Evolutionary conservation across 2,329 filamentous ascomycete genomes (phyloP).

Genomic region (Exophiala oligosperma): DNA sequence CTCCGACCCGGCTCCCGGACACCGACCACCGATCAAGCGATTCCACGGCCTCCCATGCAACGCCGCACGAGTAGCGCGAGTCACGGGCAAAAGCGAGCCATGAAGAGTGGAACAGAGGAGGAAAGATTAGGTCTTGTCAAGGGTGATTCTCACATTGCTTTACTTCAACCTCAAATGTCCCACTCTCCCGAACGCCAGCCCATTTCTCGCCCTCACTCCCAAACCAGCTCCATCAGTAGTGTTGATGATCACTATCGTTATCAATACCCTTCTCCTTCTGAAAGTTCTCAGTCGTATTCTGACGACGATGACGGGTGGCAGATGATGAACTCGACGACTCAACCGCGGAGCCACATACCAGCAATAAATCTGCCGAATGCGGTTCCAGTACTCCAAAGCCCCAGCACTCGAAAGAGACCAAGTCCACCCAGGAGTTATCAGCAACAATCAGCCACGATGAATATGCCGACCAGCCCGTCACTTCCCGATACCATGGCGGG

Average conservation of each 20-base stretch:
- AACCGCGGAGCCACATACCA: slow-evolving; percentile 7
- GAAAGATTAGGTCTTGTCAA: slow-evolving; percentile 81
- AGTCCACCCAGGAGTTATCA: slow-evolving; percentile 19
- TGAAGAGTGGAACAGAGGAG: slow-evolving; percentile 71
- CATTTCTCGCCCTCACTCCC: slow-evolving; percentile 12
- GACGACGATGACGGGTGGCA: slow-evolving; percentile 30
- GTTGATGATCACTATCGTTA: slow-evolving; percentile 21
- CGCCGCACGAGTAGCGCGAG: slow-evolving; percentile 29
- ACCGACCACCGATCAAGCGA: slow-evolving; percentile 20
- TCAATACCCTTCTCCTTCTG: slow-evolving; percentile 18
- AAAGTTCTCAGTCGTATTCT: slow-evolving; percentile 24
- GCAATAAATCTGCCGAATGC: slow-evolving; percentile 4
- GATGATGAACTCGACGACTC: slow-evolving; percentile 21
- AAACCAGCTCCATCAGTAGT: slow-evolving; percentile 14
- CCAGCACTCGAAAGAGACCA: slow-evolving; percentile 16
- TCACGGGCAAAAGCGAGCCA: slow-evolving; percentile 28
- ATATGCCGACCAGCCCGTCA: slow-evolving; percentile 3
- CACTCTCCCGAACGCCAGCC: slow-evolving; percentile 20
- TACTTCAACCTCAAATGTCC: slow-evolving; percentile 24
- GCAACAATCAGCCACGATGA: slow-evolving; percentile 15
- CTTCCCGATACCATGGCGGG: slow-evolving; percentile 17
- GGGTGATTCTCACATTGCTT: slow-evolving; percentile 56
- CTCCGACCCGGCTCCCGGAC: slow-evolving; percentile 57
- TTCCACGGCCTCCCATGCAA: slow-evolving; percentile 22
- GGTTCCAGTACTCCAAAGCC: slow-evolving; percentile 3